Evolutionary conservation across 2,329 filamentous ascomycete species (phyloP), one percentile per base, ranked within the genome.

Genomic region (Aaosphaeria arxii): DNA sequence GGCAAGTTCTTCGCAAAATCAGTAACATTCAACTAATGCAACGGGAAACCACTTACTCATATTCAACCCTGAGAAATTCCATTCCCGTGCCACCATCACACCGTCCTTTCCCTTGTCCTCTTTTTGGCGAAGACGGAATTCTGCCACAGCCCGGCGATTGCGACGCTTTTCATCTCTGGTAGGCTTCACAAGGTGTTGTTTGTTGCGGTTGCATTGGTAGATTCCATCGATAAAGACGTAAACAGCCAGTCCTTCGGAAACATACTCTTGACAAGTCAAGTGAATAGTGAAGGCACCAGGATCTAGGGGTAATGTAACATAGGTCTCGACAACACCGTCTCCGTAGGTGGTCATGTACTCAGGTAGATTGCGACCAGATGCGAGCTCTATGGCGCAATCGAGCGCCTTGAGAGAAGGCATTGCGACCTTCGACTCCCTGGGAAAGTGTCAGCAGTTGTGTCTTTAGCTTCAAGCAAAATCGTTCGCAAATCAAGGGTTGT

Each of bases 151-250:
- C 11, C 55, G 58, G 30, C 53, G 67, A 42, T 69, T 61, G 5
- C 59, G 58, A 29, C 56, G 54, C 17, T 62, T 58, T 6, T 55
- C 50, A 9, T 62, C 59, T 6, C 46, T 54, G 4, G 50, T 48
- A 6, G 69, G 67, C 17, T 68, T 51, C 45, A 68, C 62, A 31
- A 81, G 54, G 33, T 73, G 63, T 36, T 71, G 67, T 36, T 74
- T 69, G 59, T 79, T 79, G 48, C 80, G 77, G 50, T 82, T 82
- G 63, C 77, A 80, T 56, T 82, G 79, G 51, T 82, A 82, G 5
- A 76, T 63, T 13, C 80, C 80, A 54, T 83, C 80, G 38, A 82
- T 80, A 66, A 75, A 82, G 29, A 82, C 78, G 50, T 77, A 78
- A 61, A 79, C 74, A 2, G 78, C 74, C 7, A 83, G 62, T 0